Percentiles rank a stretch among this genome's conserved stretches.
These are phyloP conservation scores for Tricholomella constricta DNA, from an alignment of 768 basidiomycete species.

Conservation along the genomic window DNA sequence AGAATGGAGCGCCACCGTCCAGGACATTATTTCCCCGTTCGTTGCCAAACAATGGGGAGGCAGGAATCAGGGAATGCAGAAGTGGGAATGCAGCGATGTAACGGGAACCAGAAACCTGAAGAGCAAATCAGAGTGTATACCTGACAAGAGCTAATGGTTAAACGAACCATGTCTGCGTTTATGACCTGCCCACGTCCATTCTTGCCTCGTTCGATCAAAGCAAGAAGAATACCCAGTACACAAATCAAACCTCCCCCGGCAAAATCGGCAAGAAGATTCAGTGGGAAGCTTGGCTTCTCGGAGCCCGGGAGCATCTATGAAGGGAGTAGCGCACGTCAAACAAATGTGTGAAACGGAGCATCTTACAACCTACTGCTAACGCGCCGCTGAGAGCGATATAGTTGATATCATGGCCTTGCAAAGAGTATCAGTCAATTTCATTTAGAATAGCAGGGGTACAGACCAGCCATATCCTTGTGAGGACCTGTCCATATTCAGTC, in stretches of 20 bases:
- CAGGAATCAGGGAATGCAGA: conserved; percentile 41
- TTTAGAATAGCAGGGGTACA: conserved; percentile 11
- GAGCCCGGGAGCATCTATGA: conserved; percentile 66
- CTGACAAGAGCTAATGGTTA: not conserved
- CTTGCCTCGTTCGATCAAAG: conserved; percentile 64
- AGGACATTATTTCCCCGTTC: conserved; percentile 60
- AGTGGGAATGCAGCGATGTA: conserved; percentile 78
- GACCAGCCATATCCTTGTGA: conserved; percentile 78
- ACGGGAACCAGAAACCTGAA: conserved; percentile 77
- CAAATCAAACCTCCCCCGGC: conserved; percentile 80
- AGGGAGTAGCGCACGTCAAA: not conserved
- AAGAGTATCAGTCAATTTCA: conserved; percentile 1
- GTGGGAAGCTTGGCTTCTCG: conserved; percentile 68
- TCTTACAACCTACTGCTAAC: conserved; percentile 49
- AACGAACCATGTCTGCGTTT: conserved; percentile 69
- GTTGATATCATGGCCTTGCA: conserved; percentile 78
- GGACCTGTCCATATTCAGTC: conserved; percentile 47
- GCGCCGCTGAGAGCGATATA: conserved; percentile 81
- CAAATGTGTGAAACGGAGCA: not conserved
- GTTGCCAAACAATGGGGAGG: conserved; percentile 38
- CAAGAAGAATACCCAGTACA: conserved; percentile 71
- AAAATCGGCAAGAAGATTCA: conserved; percentile 82
- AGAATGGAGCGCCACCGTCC: conserved; percentile 81
- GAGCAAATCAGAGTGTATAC: not conserved
- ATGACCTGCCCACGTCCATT: conserved; percentile 77